These are phyloP conservation scores for Rosellinia necatrix DNA, from an alignment of 2,329 filamentous ascomycete genomes.

Conservation along the genomic window DNA sequence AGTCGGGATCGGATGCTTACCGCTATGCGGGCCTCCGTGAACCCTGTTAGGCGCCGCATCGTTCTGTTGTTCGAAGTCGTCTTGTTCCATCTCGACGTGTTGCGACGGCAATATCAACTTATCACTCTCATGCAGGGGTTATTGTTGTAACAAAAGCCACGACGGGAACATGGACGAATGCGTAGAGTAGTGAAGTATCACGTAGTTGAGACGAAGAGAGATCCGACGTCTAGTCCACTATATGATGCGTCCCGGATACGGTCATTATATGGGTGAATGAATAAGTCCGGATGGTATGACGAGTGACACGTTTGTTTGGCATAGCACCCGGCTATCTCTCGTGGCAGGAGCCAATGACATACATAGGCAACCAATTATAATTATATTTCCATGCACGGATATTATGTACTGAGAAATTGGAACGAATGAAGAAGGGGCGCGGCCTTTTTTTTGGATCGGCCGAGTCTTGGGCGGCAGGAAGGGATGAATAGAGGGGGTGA, in stretches of 20 bases:
- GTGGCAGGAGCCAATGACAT: constrained; percentile 2
- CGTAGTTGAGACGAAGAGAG: neutral
- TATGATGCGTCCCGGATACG: neutral
- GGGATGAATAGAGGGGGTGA: too few species aligned
- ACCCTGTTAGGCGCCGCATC: constrained; percentile 20
- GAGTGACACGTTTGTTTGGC: neutral
- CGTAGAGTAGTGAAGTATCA: too few species aligned
- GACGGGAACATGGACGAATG: neutral
- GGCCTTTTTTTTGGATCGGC: too few species aligned
- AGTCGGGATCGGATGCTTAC: constrained; percentile 47
- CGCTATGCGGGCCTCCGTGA: constrained; percentile 33
- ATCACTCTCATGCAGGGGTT: neutral
- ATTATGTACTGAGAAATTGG: too few species aligned
- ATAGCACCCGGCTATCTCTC: neutral
- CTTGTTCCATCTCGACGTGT: constrained; percentile 25
- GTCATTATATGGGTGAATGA: neutral
- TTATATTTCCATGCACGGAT: too few species aligned
- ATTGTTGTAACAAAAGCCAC: neutral
- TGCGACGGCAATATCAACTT: neutral
- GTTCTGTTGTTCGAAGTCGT: constrained; percentile 28
- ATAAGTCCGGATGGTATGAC: constrained; percentile 3
- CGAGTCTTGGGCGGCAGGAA: too few species aligned
- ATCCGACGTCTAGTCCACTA: neutral
- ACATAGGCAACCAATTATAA: too few species aligned
- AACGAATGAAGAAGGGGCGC: too few species aligned